Percentiles rank a stretch among this genome's conserved stretches.
Conservation (phyloP, 2,329 filamentous ascomycete genomes). For the Byssothecium circinans region DNA sequence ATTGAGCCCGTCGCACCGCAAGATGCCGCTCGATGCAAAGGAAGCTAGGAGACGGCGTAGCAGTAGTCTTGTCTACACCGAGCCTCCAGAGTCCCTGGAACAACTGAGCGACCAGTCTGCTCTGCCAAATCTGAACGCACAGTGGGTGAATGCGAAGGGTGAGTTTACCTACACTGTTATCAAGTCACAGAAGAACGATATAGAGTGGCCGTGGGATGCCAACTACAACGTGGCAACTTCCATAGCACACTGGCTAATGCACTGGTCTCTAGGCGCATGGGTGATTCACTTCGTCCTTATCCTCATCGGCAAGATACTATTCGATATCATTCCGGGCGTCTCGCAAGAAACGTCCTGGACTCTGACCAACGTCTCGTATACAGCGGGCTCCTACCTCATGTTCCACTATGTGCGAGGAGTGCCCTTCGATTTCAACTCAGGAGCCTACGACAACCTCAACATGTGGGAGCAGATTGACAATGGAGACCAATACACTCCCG, state of each 20-base stretch:
- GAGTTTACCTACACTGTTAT: slow-evolving; percentile 37
- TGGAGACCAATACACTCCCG: slow-evolving; percentile 95
- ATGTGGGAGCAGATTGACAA: slow-evolving; percentile 99
- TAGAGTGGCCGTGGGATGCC: background rate
- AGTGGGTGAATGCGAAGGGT: slow-evolving; percentile 99
- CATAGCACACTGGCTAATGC: slow-evolving; percentile 12
- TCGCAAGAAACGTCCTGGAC: slow-evolving; percentile 99
- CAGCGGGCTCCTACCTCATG: slow-evolving; percentile 99
- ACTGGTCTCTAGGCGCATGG: slow-evolving; percentile 75
- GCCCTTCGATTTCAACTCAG: slow-evolving; percentile 97
- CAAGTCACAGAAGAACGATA: background rate
- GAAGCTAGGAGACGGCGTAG: slow-evolving; percentile 83
- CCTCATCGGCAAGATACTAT: slow-evolving; percentile 88
- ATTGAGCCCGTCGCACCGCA: slow-evolving; percentile 29
- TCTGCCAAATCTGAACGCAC: slow-evolving; percentile 91
- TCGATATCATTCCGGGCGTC: slow-evolving; percentile 92
- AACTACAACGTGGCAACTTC: slow-evolving; percentile 5
- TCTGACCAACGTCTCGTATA: slow-evolving; percentile 97
- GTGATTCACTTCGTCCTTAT: slow-evolving; percentile 96
- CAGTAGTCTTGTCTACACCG: slow-evolving; percentile 97
- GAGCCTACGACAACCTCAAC: slow-evolving; percentile 98
- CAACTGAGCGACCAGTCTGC: slow-evolving; percentile 96
- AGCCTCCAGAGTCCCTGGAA: slow-evolving; percentile 94
- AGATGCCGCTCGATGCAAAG: slow-evolving; percentile 51
- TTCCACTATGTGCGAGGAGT: slow-evolving; percentile 98